phyloP scores from a whole-genome alignment of 345 rosid species.

The Eucalyptus brandiana region DNA sequence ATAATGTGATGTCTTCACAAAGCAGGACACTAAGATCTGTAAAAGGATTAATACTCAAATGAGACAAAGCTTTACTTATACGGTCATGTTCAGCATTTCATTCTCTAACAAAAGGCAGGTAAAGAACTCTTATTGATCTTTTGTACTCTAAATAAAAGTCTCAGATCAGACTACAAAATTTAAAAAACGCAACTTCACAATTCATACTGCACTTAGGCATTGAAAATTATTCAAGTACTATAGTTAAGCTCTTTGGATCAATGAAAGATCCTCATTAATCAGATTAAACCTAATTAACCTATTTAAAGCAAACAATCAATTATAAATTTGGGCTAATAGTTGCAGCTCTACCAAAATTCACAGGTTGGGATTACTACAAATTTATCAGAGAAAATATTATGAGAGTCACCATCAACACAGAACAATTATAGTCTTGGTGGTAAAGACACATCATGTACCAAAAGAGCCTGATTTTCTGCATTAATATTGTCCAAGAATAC shows the following conservation, averaged over 20 bases:
- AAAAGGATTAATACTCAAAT: background rate
- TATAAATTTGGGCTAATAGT: background rate
- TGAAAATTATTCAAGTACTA: background rate
- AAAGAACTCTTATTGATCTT: background rate
- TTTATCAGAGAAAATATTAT: background rate
- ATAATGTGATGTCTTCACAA: slow-evolving; percentile 79
- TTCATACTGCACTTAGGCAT: background rate
- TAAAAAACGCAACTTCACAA: background rate
- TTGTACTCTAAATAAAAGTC: background rate
- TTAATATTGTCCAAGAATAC: slow-evolving; percentile 60
- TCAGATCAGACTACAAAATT: background rate
- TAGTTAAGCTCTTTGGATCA: background rate
- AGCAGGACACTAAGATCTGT: slow-evolving; percentile 87
- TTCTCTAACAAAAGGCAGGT: background rate
- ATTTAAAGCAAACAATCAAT: background rate
- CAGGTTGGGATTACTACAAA: background rate
- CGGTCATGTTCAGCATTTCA: background rate
- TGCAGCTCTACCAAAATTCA: background rate
- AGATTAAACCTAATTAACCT: background rate
- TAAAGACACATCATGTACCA: slow-evolving; percentile 14
- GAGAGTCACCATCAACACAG: background rate
- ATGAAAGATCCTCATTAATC: background rate
- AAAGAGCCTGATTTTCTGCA: slow-evolving; percentile 79
- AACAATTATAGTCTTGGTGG: background rate
- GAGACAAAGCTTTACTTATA: background rate